These are phyloP conservation scores for Chaetomium sp. DNA, from an alignment of 2,329 filamentous ascomycete species.

Conservation along the genomic window DNA sequence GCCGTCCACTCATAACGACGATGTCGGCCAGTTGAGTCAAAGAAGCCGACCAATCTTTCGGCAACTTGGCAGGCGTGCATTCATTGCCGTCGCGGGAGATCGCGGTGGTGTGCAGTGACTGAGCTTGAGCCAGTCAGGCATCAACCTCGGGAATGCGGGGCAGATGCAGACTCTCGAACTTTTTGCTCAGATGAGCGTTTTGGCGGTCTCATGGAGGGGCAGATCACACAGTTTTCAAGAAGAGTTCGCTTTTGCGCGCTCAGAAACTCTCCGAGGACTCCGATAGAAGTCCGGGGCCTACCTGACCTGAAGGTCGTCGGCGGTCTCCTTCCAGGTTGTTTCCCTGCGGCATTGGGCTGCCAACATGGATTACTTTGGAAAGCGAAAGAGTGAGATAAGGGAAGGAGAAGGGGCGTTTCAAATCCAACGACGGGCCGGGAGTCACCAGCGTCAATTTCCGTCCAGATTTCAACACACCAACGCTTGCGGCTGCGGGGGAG, in stretches of 20 bases:
- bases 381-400: slow-evolving; percentile 6
- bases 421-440: neutral
- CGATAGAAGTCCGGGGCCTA: neutral
- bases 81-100: neutral
- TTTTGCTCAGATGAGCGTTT: slow-evolving; percentile 11
- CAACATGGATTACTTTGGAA: slow-evolving; percentile 3
- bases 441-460: neutral
- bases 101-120: neutral
- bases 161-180: slow-evolving; percentile 6
- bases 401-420: neutral
- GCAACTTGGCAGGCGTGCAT: too few relatives aligned
- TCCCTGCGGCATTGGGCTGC: too few relatives aligned
- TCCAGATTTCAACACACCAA: neutral
- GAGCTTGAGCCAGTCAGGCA: slow-evolving; percentile 2
- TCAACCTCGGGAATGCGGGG: slow-evolving; percentile 3
- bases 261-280: neutral
- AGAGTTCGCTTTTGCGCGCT: neutral
- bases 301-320: too few relatives aligned
- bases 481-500: slow-evolving; percentile 6
- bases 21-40: slow-evolving; percentile 11
- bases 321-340: too few relatives aligned
- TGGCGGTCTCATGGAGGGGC: neutral
- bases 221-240: neutral
- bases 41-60: slow-evolving; percentile 6
- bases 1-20: neutral